Base-by-base conservation (phyloP, 1,284 basidiomycete species). In the Trichosporon coremiiforme region DNA sequence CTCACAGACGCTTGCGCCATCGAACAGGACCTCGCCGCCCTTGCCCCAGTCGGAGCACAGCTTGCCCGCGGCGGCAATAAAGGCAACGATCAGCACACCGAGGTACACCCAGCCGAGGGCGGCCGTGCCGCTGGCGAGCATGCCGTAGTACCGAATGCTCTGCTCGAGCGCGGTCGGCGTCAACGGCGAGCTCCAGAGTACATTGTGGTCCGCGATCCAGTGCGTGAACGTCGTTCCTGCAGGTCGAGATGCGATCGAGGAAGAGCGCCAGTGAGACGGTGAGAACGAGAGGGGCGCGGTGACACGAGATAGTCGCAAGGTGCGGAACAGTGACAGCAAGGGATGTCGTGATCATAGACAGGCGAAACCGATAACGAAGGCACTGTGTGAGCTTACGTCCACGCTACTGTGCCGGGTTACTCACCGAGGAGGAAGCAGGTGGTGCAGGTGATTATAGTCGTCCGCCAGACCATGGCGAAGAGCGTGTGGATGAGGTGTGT, bases 181-280 rank as follows among this genome's bases (percentile, higher is more conserved):
- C 31, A 81, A 65, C 15, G 81, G 81, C 1, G 73, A 72, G 64
- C 77, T 73, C 81, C 81, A 82, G n/a, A 82, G 75, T 15, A 82
- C 78, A 68, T 82, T 79, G 72, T 82, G 81, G 67, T 82, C 81
- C 12, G 78, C 81, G 62, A 82, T 81, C 81, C 81, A 82, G 72
- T 82, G 80, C 12, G 80, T 78, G 66, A 82, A 82, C 2, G 81
- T 82, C 7, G 81, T 82, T 15, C 81, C 81, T 82, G 71, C 25
- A 22, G 9, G 65, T 25, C 12, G 17, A 35, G 33, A 35, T 35
- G 33, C 33, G 7, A 10, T 8, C 33, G 9, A 35, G 33, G 33
- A 60, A 13, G 29, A 13, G 29, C 31, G 4, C 29, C 22, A 60
- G 57, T 31, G 29, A 29, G 31, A 31, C 12, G 25, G 29, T 13